phyloP scores from a whole-genome alignment of 148 eudicot species.

The Heliamphora exappendiculata region DNA sequence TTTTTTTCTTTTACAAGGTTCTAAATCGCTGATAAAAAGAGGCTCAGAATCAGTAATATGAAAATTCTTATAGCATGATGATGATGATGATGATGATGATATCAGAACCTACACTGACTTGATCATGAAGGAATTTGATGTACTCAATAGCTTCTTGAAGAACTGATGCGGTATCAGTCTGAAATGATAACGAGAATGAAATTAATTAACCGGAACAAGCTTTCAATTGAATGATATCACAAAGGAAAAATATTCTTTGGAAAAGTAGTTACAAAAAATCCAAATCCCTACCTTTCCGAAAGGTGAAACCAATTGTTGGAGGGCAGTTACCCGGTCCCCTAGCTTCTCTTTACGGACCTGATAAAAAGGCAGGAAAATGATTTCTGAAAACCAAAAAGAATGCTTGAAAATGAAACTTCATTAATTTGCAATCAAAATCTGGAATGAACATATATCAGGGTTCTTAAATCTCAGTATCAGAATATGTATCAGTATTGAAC shows the following conservation, averaged over 20 bases:
- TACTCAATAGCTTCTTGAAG: constrained; percentile 92
- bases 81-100: not conserved
- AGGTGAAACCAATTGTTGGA: constrained; percentile 90
- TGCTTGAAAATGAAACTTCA: not conserved
- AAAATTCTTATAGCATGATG: not conserved
- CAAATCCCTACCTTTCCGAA: constrained; percentile 66
- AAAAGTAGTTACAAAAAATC: constrained; percentile 7
- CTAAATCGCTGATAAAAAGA: not conserved
- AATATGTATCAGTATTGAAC: too few relatives aligned
- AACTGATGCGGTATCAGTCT: constrained; percentile 98
- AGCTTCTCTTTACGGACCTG: constrained; percentile 94
- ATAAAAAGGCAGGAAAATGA: not conserved
- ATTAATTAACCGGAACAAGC: not conserved
- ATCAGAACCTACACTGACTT: constrained; percentile 63
- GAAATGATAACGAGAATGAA: constrained; percentile 12
- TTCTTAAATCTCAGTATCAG: too few relatives aligned
- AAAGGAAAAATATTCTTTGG: not conserved
- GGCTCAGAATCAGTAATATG: not conserved
- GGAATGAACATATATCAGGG: not conserved
- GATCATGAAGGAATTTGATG: constrained; percentile 90
- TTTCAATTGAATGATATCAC: not conserved
- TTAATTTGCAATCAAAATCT: not conserved
- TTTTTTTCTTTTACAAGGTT: not conserved
- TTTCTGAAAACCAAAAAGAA: not conserved
- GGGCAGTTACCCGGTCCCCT: constrained; percentile 88